These are phyloP conservation scores for Lotus japonicus DNA, from an alignment of 306 rosid genomes.

Conservation along the genomic window DNA sequence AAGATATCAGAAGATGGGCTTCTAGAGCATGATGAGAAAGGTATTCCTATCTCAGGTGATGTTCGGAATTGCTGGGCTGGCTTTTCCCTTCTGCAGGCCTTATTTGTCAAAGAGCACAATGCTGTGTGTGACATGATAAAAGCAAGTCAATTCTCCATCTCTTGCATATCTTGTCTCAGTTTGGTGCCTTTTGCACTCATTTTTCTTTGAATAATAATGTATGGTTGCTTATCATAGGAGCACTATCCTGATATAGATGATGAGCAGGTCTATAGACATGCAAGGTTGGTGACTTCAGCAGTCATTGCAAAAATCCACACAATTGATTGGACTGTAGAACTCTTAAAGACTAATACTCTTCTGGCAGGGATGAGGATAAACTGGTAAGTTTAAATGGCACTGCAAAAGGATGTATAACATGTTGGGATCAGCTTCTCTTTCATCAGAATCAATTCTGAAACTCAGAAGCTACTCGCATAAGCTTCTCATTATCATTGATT, in stretches of 20 bases:
- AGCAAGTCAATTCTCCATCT: slow-evolving; percentile 21
- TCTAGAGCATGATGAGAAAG: slow-evolving; percentile 58
- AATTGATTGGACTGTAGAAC: slow-evolving; percentile 83
- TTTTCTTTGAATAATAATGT: not conserved
- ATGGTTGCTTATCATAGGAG: slow-evolving; percentile 24
- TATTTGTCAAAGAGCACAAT: slow-evolving; percentile 70
- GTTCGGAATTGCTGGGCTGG: slow-evolving; percentile 79
- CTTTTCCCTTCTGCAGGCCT: slow-evolving; percentile 57
- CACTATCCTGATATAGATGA: slow-evolving; percentile 51
- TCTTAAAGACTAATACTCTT: slow-evolving; percentile 60
- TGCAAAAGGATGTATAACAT: not conserved
- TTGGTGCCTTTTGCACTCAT: not conserved
- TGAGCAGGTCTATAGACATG: slow-evolving; percentile 58
- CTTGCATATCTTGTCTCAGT: not conserved
- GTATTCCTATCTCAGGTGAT: slow-evolving; percentile 70
- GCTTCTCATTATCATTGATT: too few species aligned
- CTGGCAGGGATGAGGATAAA: slow-evolving; percentile 64
- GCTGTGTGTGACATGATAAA: slow-evolving; percentile 64
- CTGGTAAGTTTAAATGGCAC: slow-evolving; percentile 39
- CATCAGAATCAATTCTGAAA: too few species aligned
- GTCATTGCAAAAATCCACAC: slow-evolving; percentile 81
- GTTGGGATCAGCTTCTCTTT: not conserved
- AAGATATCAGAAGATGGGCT: slow-evolving; percentile 54
- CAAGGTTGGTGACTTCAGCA: slow-evolving; percentile 76
- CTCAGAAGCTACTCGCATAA: too few species aligned